Evolutionary conservation across 1,284 basidiomycete species (phyloP), one percentile per base, ranked within the genome.

Genomic region (Naganishia sp.): DNA sequence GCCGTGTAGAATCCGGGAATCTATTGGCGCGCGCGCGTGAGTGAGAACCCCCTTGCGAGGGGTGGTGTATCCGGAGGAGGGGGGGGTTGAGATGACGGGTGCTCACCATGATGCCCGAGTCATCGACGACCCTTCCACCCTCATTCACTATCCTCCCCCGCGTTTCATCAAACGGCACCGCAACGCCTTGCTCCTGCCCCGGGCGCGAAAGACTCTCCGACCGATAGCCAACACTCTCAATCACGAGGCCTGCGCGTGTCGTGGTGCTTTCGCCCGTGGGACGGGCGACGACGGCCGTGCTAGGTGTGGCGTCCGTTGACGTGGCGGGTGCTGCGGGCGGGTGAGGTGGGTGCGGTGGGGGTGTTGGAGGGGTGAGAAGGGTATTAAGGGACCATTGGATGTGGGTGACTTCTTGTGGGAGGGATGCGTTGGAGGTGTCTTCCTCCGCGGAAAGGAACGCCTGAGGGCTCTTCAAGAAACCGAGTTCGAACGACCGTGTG

Each of bases 161-260:
- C 1, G 51, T 41, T 0, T 63, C 63, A 67, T 83, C 82, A 66
- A 82, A 82, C 1, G 81, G 81, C 6, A 39, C 10, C 35, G 35
- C 35, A 82, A 52, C 4, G 71, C 72, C 2, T 65, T 65, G 45
- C 68, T 67, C 9, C 66, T 70, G 6, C 41, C 39, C 32, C 35
- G 35, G 28, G 28, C 23, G n/a, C 13, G 58, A 31, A 41, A 84
- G 73, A 2, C 88, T 86, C 58, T 90, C 90, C 0, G 86, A 85
- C 60, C 85, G 86, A 78, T 97, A 96, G 15, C 95, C 95, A 6
- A 98, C 86, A 15, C 90, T 90, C 23, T 93, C 90, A 41, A 97
- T 83, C 15, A 97, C 88, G 69, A 96, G 84, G 69, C 90, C 90
- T 0, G 92, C 90, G 5, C 76, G 65, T 1, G 86, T 77, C 1